Evolutionary conservation across 345 rosid genomes (phyloP).

Genomic region (Clausena lansium): DNA sequence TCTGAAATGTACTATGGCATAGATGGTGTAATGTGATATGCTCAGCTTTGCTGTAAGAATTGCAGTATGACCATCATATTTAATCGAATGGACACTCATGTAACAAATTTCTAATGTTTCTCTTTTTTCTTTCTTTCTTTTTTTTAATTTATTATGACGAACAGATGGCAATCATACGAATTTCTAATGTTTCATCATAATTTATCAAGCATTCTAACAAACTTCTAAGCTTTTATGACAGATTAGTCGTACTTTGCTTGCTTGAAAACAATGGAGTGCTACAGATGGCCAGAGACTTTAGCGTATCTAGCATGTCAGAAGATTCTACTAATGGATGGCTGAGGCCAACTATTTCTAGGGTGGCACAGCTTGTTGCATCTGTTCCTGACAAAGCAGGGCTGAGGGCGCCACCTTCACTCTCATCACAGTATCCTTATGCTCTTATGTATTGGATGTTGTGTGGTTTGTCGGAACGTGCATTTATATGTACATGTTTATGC

Average conservation of each 20-base stretch:
- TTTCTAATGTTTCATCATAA: not conserved
- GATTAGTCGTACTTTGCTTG: slow-evolving; percentile 75
- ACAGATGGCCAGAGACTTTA: slow-evolving; percentile 58
- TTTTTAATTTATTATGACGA: not conserved
- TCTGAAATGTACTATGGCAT: not conserved
- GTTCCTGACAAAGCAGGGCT: slow-evolving; percentile 87
- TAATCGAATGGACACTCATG: not conserved
- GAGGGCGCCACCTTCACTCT: slow-evolving; percentile 54
- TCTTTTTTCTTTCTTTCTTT: not conserved
- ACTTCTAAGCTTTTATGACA: slow-evolving; percentile 31
- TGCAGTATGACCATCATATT: not conserved
- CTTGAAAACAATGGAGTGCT: slow-evolving; percentile 74
- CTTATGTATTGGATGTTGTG: slow-evolving; percentile 14
- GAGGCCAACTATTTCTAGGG: slow-evolving; percentile 47
- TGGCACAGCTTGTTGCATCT: slow-evolving; percentile 74
- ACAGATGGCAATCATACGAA: not conserved
- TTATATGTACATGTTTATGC: not conserved
- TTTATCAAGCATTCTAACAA: not conserved
- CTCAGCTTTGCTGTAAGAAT: not conserved
- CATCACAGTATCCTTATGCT: slow-evolving; percentile 87
- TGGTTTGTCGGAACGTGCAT: not conserved
- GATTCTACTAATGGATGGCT: slow-evolving; percentile 27
- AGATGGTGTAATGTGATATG: too few species aligned
- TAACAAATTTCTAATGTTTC: not conserved
- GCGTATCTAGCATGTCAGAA: slow-evolving; percentile 24